These are phyloP conservation scores for Phytophthora aleatoria DNA, from an alignment of 352 stramenopile genomes.

Conservation along the genomic window DNA sequence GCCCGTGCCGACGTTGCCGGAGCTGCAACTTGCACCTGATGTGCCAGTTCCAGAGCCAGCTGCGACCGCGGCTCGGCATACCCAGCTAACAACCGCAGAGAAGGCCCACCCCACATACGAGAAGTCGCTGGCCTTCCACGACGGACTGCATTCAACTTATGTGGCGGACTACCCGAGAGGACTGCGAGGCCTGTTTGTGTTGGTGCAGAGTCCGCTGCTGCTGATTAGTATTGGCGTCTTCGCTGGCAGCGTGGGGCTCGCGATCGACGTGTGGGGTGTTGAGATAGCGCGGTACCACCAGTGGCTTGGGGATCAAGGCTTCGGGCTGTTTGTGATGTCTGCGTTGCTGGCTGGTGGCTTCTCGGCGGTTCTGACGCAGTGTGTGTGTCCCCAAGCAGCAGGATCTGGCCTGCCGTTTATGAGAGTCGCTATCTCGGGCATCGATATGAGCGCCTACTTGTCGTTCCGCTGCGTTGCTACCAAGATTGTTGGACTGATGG, in stretches of 20 bases:
- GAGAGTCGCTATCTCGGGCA: conserved; percentile 82
- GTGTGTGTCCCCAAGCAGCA: conserved; percentile 69
- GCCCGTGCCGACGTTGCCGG: conserved; percentile 16
- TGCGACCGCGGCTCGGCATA: conserved; percentile 2
- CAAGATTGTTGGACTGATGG: conserved; percentile 74
- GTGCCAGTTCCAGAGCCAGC: conserved; percentile 3
- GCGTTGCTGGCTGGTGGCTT: conserved; percentile 54
- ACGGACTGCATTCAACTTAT: conserved; percentile 82
- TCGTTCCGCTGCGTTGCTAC: conserved; percentile 71
- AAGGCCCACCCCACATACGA: conserved; percentile 35
- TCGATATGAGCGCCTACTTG: conserved; percentile 80
- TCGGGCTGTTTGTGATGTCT: conserved; percentile 63
- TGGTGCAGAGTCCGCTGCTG: conserved; percentile 75
- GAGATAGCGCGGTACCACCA: conserved; percentile 72
- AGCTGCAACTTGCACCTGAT: conserved; percentile 11
- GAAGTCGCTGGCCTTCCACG: conserved; percentile 68
- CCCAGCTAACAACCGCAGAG: conserved; percentile 9
- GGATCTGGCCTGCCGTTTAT: conserved; percentile 82
- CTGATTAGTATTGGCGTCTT: conserved; percentile 73
- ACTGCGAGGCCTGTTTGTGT: conserved; percentile 59
- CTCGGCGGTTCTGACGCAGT: conserved; percentile 57
- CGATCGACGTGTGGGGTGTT: conserved; percentile 65
- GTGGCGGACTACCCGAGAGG: conserved; percentile 64
- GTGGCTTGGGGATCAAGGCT: conserved; percentile 54
- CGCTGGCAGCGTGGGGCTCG: conserved; percentile 63